Conservation (phyloP, 257 asterid genomes). For the Avicennia marina region DNA sequence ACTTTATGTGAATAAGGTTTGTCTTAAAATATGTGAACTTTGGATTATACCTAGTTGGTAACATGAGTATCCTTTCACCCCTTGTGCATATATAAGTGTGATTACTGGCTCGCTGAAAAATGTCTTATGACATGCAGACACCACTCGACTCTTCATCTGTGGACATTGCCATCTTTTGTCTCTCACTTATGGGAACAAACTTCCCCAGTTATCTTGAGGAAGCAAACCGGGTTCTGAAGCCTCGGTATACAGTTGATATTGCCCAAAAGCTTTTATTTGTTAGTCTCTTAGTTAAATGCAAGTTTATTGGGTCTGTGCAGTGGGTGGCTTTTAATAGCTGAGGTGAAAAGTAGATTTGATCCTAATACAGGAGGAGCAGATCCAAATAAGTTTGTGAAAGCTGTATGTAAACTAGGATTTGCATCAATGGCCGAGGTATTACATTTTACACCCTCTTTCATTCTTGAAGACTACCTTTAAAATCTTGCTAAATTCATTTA, state of each 20-base stretch:
- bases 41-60: neutral
- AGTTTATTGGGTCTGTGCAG: constrained; percentile 31
- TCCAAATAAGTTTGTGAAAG: constrained; percentile 53
- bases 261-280: neutral
- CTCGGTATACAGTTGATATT: constrained; percentile 36
- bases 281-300: constrained; percentile 1
- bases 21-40: too few species aligned
- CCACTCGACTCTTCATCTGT: constrained; percentile 69
- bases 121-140: constrained; percentile 46
- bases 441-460: neutral
- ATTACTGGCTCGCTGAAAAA: constrained; percentile 6
- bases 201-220: constrained; percentile 72
- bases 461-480: neutral
- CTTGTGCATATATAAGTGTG: neutral
- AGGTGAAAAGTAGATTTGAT: constrained; percentile 92
- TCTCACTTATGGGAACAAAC: constrained; percentile 93
- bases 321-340: constrained; percentile 98
- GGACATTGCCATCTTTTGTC: constrained; percentile 89
- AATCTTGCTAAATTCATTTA: constrained; percentile 16
- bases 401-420: constrained; percentile 76
- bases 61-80: neutral
- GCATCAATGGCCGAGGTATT: constrained; percentile 59
- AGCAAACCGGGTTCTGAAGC: constrained; percentile 77
- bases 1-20: too few species aligned
- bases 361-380: constrained; percentile 90